These are phyloP conservation scores for Leishmania arabica DNA, from an alignment of 208 protist genomes.

Conservation along the genomic window DNA sequence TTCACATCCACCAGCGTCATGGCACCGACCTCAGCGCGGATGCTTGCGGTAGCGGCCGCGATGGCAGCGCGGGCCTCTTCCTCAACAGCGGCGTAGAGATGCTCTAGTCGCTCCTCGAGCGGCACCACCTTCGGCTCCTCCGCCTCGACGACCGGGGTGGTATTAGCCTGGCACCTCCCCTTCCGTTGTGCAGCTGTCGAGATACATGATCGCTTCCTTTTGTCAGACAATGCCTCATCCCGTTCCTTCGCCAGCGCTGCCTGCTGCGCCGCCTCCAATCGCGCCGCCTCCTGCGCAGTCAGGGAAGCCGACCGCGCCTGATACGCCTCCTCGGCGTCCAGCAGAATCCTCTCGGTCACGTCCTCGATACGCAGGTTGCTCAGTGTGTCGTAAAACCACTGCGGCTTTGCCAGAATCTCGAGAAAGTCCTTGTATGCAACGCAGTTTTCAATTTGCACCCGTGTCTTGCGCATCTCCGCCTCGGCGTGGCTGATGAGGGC, in stretches of 20 bases:
- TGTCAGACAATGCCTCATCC: neutral
- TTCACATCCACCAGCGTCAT: conserved; percentile 67
- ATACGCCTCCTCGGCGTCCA: conserved; percentile 55
- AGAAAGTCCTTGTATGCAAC: conserved; percentile 93
- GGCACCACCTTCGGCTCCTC: conserved; percentile 36
- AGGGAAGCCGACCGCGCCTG: conserved; percentile 35
- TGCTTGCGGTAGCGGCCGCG: conserved; percentile 31
- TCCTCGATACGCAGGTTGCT: conserved; percentile 69
- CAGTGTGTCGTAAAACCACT: conserved; percentile 86
- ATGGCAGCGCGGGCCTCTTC: conserved; percentile 52
- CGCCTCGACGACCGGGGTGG: conserved; percentile 5
- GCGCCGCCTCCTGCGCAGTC: conserved; percentile 16
- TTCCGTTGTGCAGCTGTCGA: neutral
- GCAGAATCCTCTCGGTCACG: conserved; percentile 54
- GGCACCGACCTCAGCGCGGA: conserved; percentile 53
- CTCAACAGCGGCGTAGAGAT: conserved; percentile 61
- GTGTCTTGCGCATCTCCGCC: conserved; percentile 90
- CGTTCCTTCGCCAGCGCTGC: conserved; percentile 2
- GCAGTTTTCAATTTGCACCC: conserved; percentile 93
- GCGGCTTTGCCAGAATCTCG: conserved; percentile 85
- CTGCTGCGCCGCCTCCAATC: neutral
- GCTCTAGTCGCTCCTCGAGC: conserved; percentile 54
- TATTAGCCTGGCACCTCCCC: neutral
- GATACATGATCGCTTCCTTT: neutral
- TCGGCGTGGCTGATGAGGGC: conserved; percentile 88